Percentiles rank a stretch among this genome's conserved stretches.
These are phyloP conservation scores for Paxillus ammoniavirescens DNA, from an alignment of 768 basidiomycete species.

Conservation along the genomic window DNA sequence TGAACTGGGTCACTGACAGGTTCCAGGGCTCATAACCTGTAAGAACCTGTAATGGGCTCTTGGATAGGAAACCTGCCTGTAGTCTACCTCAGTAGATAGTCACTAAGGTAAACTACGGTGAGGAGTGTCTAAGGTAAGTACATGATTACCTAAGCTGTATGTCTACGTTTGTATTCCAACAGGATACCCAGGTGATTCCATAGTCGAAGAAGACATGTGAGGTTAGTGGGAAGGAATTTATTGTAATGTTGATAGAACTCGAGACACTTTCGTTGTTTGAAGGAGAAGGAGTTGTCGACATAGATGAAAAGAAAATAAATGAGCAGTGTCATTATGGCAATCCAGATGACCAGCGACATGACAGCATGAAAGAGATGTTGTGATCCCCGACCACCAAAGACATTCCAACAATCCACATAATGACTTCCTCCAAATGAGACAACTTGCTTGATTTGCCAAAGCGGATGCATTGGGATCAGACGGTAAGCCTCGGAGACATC, in stretches of 20 bases:
- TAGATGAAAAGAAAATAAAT: conserved; percentile 21
- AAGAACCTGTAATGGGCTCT: too few species aligned
- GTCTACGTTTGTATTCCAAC: too few species aligned
- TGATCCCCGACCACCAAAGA: conserved; percentile 24
- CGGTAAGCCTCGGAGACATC: conserved; percentile 39
- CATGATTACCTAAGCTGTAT: too few species aligned
- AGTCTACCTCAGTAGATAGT: too few species aligned
- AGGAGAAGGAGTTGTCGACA: conserved; percentile 27
- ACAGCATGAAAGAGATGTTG: conserved; percentile 30
- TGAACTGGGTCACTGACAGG: too few species aligned
- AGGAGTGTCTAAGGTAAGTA: too few species aligned
- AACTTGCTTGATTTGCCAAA: conserved; percentile 43
- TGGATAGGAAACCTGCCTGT: too few species aligned
- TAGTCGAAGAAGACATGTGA: conserved; percentile 40
- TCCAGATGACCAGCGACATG: conserved; percentile 31
- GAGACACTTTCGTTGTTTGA: accelerated
- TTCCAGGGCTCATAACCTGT: too few species aligned
- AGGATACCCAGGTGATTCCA: background rate
- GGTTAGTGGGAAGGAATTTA: background rate
- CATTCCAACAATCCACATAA: conserved; percentile 23
- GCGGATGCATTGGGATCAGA: conserved; percentile 34
- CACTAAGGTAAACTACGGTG: too few species aligned
- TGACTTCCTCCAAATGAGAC: conserved; percentile 19
- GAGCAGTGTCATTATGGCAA: conserved; percentile 15
- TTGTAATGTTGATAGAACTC: background rate